phyloP scores from a whole-genome alignment of 2,329 filamentous ascomycete genomes.

The Anisogramma anomala region DNA sequence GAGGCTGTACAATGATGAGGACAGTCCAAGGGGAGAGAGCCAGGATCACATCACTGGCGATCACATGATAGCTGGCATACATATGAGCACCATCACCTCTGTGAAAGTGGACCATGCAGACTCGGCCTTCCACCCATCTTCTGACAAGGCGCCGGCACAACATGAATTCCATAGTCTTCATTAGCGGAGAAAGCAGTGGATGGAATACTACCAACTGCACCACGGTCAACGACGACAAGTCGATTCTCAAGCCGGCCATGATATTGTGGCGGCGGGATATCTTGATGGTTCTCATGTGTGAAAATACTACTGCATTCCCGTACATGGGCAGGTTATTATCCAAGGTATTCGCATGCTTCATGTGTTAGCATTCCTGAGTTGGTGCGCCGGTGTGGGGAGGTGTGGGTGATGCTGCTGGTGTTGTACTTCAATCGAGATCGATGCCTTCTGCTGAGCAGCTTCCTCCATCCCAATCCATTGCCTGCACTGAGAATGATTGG shows the following conservation, averaged over 20 bases:
- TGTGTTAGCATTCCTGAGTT: no score
- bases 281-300: not conserved
- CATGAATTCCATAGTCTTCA: no score
- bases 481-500: no score
- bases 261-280: not conserved
- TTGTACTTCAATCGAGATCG: not conserved
- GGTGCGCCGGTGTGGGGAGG: no score
- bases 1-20: slow-evolving; percentile 3
- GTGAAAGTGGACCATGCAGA: slow-evolving; percentile 21
- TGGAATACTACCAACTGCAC: not conserved
- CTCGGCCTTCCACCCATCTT: no score
- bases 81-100: slow-evolving; percentile 23
- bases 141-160: no score
- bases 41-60: not conserved
- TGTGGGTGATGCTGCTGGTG: no score
- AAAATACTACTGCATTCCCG: no score
- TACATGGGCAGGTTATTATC: no score
- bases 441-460: not conserved
- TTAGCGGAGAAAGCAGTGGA: no score
- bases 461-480: no score
- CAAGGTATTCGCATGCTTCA: no score
- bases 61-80: slow-evolving; percentile 13
- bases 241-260: not conserved
- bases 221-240: slow-evolving; percentile 1
- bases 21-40: not conserved